Evolutionary conservation across 768 basidiomycete species (phyloP).

Genomic region (Hydnomerulius pinastri): DNA sequence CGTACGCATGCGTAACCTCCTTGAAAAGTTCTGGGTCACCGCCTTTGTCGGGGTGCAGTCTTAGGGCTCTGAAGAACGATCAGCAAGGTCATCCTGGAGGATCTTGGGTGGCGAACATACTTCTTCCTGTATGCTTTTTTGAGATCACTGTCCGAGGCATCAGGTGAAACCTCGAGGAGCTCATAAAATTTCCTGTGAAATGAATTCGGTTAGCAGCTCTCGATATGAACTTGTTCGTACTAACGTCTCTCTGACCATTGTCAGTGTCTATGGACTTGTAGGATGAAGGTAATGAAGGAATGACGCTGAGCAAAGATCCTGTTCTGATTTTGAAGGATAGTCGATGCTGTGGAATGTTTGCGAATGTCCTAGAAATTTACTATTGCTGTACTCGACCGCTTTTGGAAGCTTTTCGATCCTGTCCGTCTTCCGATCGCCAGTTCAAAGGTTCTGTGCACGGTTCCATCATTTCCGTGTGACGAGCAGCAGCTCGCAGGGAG

Average conservation of each 20-base stretch:
- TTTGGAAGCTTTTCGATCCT: slow-evolving; percentile 25
- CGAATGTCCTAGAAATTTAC: slow-evolving; percentile 39
- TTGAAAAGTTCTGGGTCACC: slow-evolving; percentile 98
- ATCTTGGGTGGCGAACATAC: slow-evolving; percentile 40
- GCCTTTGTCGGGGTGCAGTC: slow-evolving; percentile 91
- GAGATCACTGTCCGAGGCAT: slow-evolving; percentile 80
- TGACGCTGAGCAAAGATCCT: slow-evolving; percentile 12
- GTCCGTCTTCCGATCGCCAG: too few relatives aligned
- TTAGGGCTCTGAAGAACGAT: slow-evolving; percentile 60
- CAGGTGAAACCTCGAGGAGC: slow-evolving; percentile 80
- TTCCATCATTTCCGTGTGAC: not conserved
- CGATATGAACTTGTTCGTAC: not conserved
- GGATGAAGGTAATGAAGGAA: slow-evolving; percentile 15
- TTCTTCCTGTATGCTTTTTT: slow-evolving; percentile 97
- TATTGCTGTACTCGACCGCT: slow-evolving; percentile 13
- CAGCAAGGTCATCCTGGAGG: slow-evolving; percentile 3
- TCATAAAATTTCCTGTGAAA: slow-evolving; percentile 82
- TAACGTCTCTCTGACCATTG: slow-evolving; percentile 75
- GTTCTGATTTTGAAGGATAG: slow-evolving; percentile 29
- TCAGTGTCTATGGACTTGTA: slow-evolving; percentile 10
- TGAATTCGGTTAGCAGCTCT: not conserved
- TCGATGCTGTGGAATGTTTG: slow-evolving; percentile 38
- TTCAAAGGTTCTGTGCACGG: too few relatives aligned
- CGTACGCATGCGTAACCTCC: slow-evolving; percentile 93
- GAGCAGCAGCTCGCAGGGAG: too few relatives aligned